These are phyloP conservation scores for Deinandra increscens DNA, from an alignment of 129 eudicot genomes.

Conservation along the genomic window DNA sequence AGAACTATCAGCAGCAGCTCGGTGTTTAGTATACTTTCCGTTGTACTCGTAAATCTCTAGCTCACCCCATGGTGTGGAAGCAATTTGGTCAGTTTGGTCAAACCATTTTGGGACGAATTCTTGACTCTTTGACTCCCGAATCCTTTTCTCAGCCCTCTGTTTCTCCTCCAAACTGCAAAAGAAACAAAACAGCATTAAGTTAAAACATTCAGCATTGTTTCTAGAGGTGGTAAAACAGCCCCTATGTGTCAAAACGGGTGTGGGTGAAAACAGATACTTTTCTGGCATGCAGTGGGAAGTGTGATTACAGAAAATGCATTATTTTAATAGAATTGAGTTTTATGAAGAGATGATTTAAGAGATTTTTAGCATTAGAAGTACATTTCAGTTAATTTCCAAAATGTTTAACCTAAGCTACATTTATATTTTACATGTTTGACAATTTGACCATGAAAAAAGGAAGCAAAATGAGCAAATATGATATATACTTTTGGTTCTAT, in stretches of 20 bases:
- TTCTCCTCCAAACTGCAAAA: constrained; percentile 74
- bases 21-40: constrained; percentile 64
- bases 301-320: not conserved
- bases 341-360: too few species aligned
- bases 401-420: not conserved
- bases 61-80: constrained; percentile 97
- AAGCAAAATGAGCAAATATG: too few species aligned
- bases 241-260: too few species aligned
- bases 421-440: too few species aligned
- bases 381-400: not conserved
- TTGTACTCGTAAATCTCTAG: constrained; percentile 75
- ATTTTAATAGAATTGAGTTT: too few species aligned
- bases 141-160: constrained; percentile 92
- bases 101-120: constrained; percentile 78
- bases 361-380: not conserved
- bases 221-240: too few species aligned
- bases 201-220: not conserved
- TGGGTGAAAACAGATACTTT: too few species aligned
- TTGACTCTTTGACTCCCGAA: constrained; percentile 62
- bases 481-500: not conserved
- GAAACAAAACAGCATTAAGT: not conserved
- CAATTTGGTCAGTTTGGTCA: constrained; percentile 55
- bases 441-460: too few species aligned
- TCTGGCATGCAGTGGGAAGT: too few species aligned
- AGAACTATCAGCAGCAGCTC: constrained; percentile 58